Conservation (phyloP, 106 monocot genomes). For the Chionographis japonica region DNA sequence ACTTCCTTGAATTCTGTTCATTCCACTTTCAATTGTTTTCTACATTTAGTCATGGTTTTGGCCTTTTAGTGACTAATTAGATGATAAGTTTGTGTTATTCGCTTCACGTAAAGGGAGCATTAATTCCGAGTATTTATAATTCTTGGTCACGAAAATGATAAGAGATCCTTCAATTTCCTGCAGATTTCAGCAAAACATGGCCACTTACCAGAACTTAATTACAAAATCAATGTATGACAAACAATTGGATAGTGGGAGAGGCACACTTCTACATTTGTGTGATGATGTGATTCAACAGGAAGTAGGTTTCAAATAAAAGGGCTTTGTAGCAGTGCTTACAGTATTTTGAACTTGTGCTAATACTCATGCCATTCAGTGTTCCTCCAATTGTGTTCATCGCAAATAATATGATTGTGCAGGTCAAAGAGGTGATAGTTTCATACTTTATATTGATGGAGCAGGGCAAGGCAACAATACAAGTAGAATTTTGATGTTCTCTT, state of each 20-base stretch:
- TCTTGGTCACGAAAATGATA: background rate
- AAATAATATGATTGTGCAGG: slow-evolving; percentile 37
- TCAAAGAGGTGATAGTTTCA: slow-evolving; percentile 89
- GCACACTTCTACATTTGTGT: slow-evolving; percentile 90
- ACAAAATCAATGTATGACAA: slow-evolving; percentile 98
- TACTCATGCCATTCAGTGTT: background rate
- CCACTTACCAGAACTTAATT: slow-evolving; percentile 79
- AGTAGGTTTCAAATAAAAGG: slow-evolving; percentile 33
- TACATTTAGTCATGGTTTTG: no score
- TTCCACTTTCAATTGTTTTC: no score
- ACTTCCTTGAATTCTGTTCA: no score
- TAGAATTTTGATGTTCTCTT: slow-evolving; percentile 12
- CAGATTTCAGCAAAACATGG: slow-evolving; percentile 93
- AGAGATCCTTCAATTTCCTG: background rate
- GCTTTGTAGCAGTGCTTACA: background rate
- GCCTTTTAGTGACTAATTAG: no score
- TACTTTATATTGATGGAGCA: slow-evolving; percentile 93
- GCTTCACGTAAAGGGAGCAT: background rate
- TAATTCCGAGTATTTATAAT: background rate
- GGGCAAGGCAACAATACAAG: slow-evolving; percentile 76
- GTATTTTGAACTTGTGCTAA: background rate
- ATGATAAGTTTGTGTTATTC: background rate
- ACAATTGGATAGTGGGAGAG: slow-evolving; percentile 90
- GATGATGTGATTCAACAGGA: slow-evolving; percentile 98
- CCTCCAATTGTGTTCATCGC: background rate